Evolutionary conservation across 1,284 basidiomycete genomes (phyloP).

Genomic region (Ustilago cynodontis): DNA sequence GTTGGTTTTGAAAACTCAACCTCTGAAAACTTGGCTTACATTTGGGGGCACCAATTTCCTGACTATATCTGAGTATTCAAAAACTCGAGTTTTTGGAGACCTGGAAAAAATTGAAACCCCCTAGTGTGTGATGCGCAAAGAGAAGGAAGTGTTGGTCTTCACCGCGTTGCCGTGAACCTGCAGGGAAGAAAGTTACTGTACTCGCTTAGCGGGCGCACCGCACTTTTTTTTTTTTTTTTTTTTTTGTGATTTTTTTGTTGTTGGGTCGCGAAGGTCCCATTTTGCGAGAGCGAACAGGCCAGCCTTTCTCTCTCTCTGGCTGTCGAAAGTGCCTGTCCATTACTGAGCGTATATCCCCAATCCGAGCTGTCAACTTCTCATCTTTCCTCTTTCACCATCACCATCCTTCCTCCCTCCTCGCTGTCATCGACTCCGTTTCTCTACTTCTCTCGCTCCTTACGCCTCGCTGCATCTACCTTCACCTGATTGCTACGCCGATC

Average conservation of each 20-base stretch:
- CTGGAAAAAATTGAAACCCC: too few species aligned
- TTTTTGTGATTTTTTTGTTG: background rate
- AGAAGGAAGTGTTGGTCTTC: constrained; percentile 26
- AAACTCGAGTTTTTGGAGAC: too few species aligned
- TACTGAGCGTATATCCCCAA: constrained; percentile 10
- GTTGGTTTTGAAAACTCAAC: too few species aligned
- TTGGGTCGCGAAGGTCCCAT: background rate
- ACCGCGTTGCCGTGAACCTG: background rate
- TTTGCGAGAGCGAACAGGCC: background rate
- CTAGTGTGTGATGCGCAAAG: constrained; percentile 1
- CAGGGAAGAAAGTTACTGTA: constrained; percentile 12
- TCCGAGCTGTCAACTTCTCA: background rate
- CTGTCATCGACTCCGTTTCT: constrained; percentile 10
- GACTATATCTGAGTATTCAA: background rate
- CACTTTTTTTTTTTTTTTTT: constrained; percentile 1
- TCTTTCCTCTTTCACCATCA: constrained; percentile 14
- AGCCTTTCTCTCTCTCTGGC: background rate
- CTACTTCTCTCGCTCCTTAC: background rate
- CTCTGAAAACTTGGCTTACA: too few species aligned
- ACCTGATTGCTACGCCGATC: constrained; percentile 20
- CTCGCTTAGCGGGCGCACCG: constrained; percentile 4
- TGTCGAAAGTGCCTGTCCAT: constrained; percentile 7
- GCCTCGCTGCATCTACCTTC: constrained; percentile 3
- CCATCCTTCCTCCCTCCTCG: constrained; percentile 19
- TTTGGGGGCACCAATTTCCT: background rate